Percentiles rank a stretch among this genome's conserved stretches.
Conservation (phyloP, 345 rosid genomes). For the Citrus sinensis region DVS_A1.0 CM039163.1:3993001-3993500, state of each 20-base stretch:
- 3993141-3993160: neutral
- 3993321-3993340: neutral
- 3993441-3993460: neutral
- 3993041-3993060: neutral
- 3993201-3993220: neutral
- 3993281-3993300: neutral
- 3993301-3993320: neutral
- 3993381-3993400: neutral
- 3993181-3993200: neutral
- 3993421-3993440: neutral
- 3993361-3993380: neutral
- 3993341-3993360: neutral
- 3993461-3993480: constrained; percentile 48
- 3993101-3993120: neutral
- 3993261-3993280: neutral
- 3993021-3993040: neutral
- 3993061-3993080: neutral
- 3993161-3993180: neutral
- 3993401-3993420: neutral
- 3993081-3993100: neutral
- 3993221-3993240: neutral
- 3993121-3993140: neutral
- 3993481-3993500: constrained; percentile 83
- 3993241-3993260: neutral
- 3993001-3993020: neutral